These are phyloP conservation scores for Haberlea rhodopensis DNA, from an alignment of 257 asterid genomes.

Conservation along the genomic window DNA sequence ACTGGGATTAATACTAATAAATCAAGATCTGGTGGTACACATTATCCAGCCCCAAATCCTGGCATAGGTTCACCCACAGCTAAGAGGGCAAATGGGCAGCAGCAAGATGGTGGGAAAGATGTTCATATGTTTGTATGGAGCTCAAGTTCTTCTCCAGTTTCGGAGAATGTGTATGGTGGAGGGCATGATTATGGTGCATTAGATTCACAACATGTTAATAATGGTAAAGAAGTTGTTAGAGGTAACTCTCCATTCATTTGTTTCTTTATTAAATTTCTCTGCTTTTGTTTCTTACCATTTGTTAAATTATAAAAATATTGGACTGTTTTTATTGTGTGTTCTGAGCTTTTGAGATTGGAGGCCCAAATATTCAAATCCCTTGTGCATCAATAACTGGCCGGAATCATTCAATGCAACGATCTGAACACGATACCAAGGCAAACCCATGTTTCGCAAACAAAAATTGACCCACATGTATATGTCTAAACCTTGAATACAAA, in stretches of 20 bases:
- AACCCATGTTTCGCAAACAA: too few relatives aligned
- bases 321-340: too few relatives aligned
- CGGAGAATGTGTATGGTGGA: slow-evolving; percentile 46
- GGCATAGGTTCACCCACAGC: slow-evolving; percentile 50
- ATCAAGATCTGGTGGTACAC: slow-evolving; percentile 29
- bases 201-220: slow-evolving; percentile 32
- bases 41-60: slow-evolving; percentile 56
- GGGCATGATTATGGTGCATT: slow-evolving; percentile 43
- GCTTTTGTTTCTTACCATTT: not conserved
- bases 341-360: too few relatives aligned
- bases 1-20: slow-evolving; percentile 23
- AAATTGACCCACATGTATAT: too few relatives aligned
- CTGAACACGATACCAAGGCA: too few relatives aligned
- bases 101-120: slow-evolving; percentile 42
- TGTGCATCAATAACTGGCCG: too few relatives aligned
- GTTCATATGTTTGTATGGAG: slow-evolving; percentile 64
- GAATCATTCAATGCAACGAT: too few relatives aligned
- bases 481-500: too few relatives aligned
- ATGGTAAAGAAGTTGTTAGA: slow-evolving; percentile 35
- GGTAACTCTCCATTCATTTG: not conserved
- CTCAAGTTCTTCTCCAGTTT: slow-evolving; percentile 56
- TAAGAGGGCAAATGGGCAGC: slow-evolving; percentile 45
- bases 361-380: too few relatives aligned
- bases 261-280: too few relatives aligned
- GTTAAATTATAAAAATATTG: too few relatives aligned